Percentiles rank a stretch among this genome's conserved stretches.
phyloP scores from a whole-genome alignment of 1,139 yeast genomes.

The Pichia sp. region DNA sequence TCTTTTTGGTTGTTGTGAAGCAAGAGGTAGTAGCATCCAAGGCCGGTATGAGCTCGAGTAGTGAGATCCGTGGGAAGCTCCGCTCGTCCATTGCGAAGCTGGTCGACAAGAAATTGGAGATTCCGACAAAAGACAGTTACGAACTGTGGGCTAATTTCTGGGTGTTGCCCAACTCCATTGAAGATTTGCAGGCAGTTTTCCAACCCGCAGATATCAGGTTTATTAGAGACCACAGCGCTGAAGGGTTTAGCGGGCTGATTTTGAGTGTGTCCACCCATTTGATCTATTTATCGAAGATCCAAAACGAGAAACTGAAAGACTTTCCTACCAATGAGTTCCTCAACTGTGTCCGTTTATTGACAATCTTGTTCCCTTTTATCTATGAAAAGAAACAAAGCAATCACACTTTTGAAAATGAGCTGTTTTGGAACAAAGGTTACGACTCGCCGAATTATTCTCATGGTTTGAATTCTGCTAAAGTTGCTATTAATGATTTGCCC shows the following conservation, averaged over 20 bases:
- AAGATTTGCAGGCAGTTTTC: conserved; percentile 51
- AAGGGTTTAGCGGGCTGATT: conserved; percentile 47
- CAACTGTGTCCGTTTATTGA: conserved; percentile 58
- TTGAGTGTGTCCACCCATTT: conserved; percentile 32
- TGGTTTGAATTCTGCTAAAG: background rate
- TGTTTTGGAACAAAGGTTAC: background rate
- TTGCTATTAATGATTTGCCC: background rate
- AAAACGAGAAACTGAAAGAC: conserved; percentile 3
- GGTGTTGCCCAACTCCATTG: conserved; percentile 34
- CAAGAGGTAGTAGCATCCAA: too few relatives aligned
- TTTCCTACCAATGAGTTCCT: conserved; percentile 27
- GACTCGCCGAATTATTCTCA: background rate
- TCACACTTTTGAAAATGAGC: conserved; percentile 25
- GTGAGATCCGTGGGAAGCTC: conserved; percentile 54
- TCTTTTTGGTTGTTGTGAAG: too few relatives aligned
- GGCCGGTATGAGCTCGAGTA: too few relatives aligned
- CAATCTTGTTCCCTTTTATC: conserved; percentile 59
- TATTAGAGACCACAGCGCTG: conserved; percentile 48
- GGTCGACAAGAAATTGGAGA: conserved; percentile 43
- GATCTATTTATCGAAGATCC: conserved; percentile 19
- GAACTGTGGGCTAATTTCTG: conserved; percentile 43
- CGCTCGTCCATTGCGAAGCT: conserved; percentile 57
- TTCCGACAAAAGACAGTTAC: conserved; percentile 38
- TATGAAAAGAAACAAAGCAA: conserved; percentile 42
- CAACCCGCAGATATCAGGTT: conserved; percentile 50